phyloP scores from a whole-genome alignment of 306 rosid genomes.

The Spatholobus suberectus region DNA sequence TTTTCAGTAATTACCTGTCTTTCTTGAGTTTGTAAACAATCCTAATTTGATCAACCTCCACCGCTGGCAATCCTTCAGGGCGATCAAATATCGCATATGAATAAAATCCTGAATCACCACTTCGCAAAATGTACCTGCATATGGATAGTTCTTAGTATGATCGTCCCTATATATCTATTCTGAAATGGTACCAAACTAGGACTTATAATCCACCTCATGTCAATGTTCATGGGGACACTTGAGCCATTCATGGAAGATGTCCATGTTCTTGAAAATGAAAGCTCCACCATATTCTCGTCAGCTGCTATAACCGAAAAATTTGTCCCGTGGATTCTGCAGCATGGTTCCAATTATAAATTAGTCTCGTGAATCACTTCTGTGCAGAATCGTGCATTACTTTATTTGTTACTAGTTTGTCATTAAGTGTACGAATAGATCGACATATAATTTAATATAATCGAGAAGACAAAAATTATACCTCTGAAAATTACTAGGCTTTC shows the following conservation, averaged over 20 bases:
- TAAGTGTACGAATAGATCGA: background rate
- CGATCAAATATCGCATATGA: constrained; percentile 72
- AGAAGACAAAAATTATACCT: constrained; percentile 47
- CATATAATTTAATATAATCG: background rate
- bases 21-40: constrained; percentile 60
- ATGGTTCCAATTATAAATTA: constrained; percentile 12
- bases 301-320: constrained; percentile 43
- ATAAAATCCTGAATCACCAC: constrained; percentile 75
- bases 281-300: constrained; percentile 55
- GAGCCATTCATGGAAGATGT: constrained; percentile 42
- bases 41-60: constrained; percentile 68
- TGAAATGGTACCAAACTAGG: background rate
- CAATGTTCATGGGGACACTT: constrained; percentile 66
- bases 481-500: background rate
- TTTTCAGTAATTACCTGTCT: constrained; percentile 50
- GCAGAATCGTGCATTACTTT: background rate
- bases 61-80: constrained; percentile 58
- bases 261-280: constrained; percentile 73
- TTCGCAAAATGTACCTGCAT: constrained; percentile 66
- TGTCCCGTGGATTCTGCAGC: constrained; percentile 62
- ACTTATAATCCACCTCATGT: constrained; percentile 60
- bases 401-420: background rate
- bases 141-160: background rate
- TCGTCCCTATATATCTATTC: background rate
- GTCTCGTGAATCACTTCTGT: background rate